A percentile compares a stretch with the other conserved stretches of the same genome.
phyloP scores from a whole-genome alignment of 352 stramenopile species.

The Blastocystis sp. region DNA sequence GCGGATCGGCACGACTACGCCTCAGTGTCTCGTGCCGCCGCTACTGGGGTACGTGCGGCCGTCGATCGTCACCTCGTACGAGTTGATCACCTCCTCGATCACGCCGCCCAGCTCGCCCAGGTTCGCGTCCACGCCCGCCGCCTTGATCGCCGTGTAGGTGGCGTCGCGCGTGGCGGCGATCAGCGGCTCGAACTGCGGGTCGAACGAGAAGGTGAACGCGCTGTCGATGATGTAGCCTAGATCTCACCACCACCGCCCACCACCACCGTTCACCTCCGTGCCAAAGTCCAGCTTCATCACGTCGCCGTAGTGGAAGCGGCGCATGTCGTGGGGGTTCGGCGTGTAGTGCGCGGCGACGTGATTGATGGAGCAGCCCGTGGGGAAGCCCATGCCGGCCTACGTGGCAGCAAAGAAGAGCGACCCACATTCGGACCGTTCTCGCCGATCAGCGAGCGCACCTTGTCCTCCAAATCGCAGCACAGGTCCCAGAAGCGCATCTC shows the following conservation, averaged over 20 bases:
- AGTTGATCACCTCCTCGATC: conserved; percentile 96
- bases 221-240: conserved; percentile 90
- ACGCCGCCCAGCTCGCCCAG: conserved; percentile 88
- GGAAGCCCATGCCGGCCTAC: conserved; percentile 85
- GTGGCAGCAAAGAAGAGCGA: neutral
- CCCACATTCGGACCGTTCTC: conserved; percentile 78
- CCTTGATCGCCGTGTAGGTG: conserved; percentile 86
- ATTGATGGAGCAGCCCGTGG: conserved; percentile 91
- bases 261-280: conserved; percentile 84
- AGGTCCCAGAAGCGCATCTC: conserved; percentile 91
- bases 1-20: conserved; percentile 74
- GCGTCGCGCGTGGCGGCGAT: conserved; percentile 86
- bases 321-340: conserved; percentile 90
- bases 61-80: conserved; percentile 91
- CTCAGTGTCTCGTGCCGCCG: conserved; percentile 71
- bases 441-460: conserved; percentile 88
- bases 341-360: conserved; percentile 95
- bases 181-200: conserved; percentile 87
- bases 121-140: conserved; percentile 88
- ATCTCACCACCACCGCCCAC: neutral
- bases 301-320: conserved; percentile 86
- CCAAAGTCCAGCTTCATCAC: conserved; percentile 98
- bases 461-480: conserved; percentile 90
- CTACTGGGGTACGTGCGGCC: conserved; percentile 91
- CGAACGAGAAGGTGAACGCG: conserved; percentile 91